Base-by-base conservation (phyloP, 805 yeast species). In the Zygosaccharomyces pseudorouxii region DNA sequence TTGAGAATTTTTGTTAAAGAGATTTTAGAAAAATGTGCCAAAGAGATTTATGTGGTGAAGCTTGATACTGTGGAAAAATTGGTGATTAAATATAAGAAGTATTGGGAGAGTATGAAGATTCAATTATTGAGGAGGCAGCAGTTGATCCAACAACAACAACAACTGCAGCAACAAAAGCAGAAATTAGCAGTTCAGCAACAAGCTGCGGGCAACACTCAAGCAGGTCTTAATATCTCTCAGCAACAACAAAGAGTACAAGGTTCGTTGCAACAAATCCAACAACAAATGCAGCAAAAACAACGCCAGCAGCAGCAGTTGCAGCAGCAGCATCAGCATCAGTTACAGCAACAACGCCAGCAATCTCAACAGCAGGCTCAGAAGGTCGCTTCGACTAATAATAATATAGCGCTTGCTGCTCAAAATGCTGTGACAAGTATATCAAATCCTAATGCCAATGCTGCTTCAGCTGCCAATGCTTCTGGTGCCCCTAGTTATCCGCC, bases 1-100 rank as follows among this genome's bases (percentile, higher is more conserved):
- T 79, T 86, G 74, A 82, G 88, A 66, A 76, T 81, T 51, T 83
- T 88, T 83, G 81, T 87, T 38, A 83, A 81, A 59, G 85, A 83
- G 61, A 85, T 88, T 51, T 69, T 83, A 55, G 93, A 87, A 45
- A 81, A 78, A 40, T 71, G 88, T 55, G 77, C 81, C 49, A 74
- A 79, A 53, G 84, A 84, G 4, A 71, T 76, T 19, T 88, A 77
- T 59, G 77, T 82, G 53, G 90, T 90, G 1, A 79, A 80, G n/a
- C 84, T 85, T 12, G 87, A 81, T 41, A 73, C 86, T 36, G 71
- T 87, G 45, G 86, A 80, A 38, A 84, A 82, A 65, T 76, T 89
- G 48, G 80, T 83, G 52, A 70, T 74, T 41, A 95, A 89, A 57
- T 81, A 86, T 48, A 85, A 82, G 47, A 79, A 82, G 61, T 89